These are phyloP conservation scores for Lolium rigidum DNA, from an alignment of 176 grass and related monocot species.

Conservation along the genomic window DNA sequence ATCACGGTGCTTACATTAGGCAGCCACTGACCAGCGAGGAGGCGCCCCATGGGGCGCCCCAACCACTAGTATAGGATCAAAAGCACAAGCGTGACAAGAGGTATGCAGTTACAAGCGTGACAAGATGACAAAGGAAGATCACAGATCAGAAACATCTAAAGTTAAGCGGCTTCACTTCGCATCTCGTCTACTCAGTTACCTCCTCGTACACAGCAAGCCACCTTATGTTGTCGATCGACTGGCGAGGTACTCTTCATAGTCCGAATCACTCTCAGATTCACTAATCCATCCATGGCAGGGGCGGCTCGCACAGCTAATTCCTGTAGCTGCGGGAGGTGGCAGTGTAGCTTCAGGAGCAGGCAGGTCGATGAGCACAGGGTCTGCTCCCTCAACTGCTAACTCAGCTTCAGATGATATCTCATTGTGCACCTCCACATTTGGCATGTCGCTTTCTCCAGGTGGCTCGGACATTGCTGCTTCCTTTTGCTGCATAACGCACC, in stretches of 20 bases:
- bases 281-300: too few relatives aligned
- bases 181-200: too few relatives aligned
- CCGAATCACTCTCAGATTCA: too few relatives aligned
- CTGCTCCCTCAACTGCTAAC: slow-evolving; percentile 13
- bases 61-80: neutral
- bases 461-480: neutral
- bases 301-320: too few relatives aligned
- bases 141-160: neutral
- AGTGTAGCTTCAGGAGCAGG: neutral
- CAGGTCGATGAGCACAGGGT: neutral
- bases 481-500: slow-evolving; percentile 22
- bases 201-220: neutral
- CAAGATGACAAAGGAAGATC: neutral
- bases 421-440: slow-evolving; percentile 20
- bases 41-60: too few relatives aligned
- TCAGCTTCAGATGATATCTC: neutral
- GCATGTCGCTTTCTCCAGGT: neutral
- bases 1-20: too few relatives aligned
- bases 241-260: slow-evolving; percentile 31
- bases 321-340: too few relatives aligned
- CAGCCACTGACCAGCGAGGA: too few relatives aligned
- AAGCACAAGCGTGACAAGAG: neutral
- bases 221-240: neutral
- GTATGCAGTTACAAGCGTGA: neutral
- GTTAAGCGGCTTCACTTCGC: neutral